A percentile compares a stretch with the other conserved stretches of the same genome.
These are phyloP conservation scores for Bisporella sp. DNA, from an alignment of 2,329 filamentous ascomycete genomes.

Conservation along the genomic window DNA sequence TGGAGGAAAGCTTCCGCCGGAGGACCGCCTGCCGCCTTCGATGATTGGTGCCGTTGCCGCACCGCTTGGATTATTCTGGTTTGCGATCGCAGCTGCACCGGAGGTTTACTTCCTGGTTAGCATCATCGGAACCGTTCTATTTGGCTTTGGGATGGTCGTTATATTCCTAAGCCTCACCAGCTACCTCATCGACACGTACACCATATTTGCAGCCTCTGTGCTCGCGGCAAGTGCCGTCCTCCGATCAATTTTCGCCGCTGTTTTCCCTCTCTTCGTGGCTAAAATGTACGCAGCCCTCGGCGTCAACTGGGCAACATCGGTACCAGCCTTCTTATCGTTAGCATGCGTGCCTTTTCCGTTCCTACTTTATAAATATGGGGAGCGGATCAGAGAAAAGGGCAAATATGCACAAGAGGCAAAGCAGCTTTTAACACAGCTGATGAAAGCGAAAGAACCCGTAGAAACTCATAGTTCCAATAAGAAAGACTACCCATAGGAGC, in stretches of 20 bases:
- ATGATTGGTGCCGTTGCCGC: conserved; percentile 56
- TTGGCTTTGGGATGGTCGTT: conserved; percentile 43
- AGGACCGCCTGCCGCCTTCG: conserved; percentile 55
- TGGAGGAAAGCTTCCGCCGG: conserved; percentile 38
- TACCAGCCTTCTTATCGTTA: conserved; percentile 30
- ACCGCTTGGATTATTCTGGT: conserved; percentile 60
- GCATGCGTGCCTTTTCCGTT: conserved; percentile 34
- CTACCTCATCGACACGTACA: conserved; percentile 53
- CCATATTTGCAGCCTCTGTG: conserved; percentile 69
- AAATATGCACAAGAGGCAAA: background rate
- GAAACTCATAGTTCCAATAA: too few species aligned
- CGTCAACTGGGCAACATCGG: conserved; percentile 32
- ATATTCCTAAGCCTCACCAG: conserved; percentile 53
- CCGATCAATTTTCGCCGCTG: conserved; percentile 59
- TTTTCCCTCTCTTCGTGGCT: conserved; percentile 64
- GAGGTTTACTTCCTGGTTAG: conserved; percentile 50
- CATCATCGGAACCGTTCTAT: conserved; percentile 32
- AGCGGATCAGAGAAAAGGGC: background rate
- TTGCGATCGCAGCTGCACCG: conserved; percentile 57
- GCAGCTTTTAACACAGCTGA: background rate
- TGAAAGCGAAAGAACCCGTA: background rate
- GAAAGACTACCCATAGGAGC: too few species aligned
- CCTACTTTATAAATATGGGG: conserved; percentile 50
- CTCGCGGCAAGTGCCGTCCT: conserved; percentile 66
- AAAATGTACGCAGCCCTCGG: conserved; percentile 34